Conservation (phyloP, 2,329 filamentous ascomycete genomes). For the Emergomyces pasteurianus region DNA sequence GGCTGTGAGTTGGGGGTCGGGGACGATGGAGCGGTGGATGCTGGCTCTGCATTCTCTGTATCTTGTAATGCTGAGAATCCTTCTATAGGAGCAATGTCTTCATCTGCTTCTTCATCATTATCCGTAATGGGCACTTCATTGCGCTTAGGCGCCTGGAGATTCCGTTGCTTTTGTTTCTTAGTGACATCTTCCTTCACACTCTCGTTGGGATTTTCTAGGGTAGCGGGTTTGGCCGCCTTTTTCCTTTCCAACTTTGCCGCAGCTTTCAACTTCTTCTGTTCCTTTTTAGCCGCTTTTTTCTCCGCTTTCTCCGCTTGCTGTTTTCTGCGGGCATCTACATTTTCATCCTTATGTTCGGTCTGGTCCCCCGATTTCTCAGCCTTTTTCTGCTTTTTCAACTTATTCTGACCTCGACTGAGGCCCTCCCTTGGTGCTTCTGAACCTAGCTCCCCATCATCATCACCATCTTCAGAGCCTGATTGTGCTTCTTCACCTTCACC, state of each 20-base stretch:
- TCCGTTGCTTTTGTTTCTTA: conserved; percentile 11
- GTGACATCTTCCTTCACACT: conserved; percentile 31
- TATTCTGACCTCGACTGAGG: conserved; percentile 37
- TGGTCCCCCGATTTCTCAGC: conserved; percentile 16
- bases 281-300: conserved; percentile 37
- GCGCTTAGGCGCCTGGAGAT: conserved; percentile 19
- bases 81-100: conserved; percentile 35
- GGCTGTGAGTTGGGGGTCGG: conserved; percentile 41
- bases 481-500: conserved; percentile 31
- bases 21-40: conserved; percentile 33
- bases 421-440: conserved; percentile 49
- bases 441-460: conserved; percentile 35
- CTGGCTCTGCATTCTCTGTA: conserved; percentile 27
- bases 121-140: conserved; percentile 11
- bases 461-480: conserved; percentile 34
- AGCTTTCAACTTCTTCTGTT: conserved; percentile 40
- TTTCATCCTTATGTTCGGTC: conserved; percentile 13
- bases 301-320: conserved; percentile 28
- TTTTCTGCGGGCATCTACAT: conserved; percentile 7
- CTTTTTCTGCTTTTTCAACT: conserved; percentile 45
- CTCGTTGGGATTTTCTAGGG: conserved; percentile 29
- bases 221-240: conserved; percentile 22
- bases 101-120: conserved; percentile 10
- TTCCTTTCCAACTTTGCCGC: conserved; percentile 28
- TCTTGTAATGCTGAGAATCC: conserved; percentile 35